Evolutionary conservation across 2,329 filamentous ascomycete species (phyloP).

Genomic region (Alternaria metachromatica): DNA sequence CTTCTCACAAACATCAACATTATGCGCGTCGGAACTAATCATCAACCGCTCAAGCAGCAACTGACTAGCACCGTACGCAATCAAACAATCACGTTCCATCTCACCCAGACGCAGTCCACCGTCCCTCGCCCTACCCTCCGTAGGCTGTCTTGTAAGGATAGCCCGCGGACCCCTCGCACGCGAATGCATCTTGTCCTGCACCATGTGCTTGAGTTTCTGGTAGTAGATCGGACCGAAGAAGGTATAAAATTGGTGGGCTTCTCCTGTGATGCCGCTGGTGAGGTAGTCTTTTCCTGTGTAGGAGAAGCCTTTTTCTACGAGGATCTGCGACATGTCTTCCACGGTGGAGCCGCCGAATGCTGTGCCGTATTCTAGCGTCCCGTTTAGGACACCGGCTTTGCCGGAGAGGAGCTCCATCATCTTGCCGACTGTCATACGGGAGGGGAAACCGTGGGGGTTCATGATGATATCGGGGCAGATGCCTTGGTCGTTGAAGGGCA

Average conservation of each 20-base stretch:
- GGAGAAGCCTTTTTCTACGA: conserved; percentile 88
- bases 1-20: conserved; percentile 90
- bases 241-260: conserved; percentile 91
- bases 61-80: conserved; percentile 94
- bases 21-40: conserved; percentile 88
- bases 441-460: conserved; percentile 99
- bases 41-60: conserved; percentile 91
- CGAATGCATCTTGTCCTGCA: conserved; percentile 99
- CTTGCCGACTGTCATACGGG: conserved; percentile 98
- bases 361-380: conserved; percentile 87
- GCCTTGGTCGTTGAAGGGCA: conserved; percentile 92
- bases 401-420: conserved; percentile 94
- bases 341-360: conserved; percentile 84
- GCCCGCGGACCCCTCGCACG: conserved; percentile 88
- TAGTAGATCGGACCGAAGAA: conserved; percentile 99
- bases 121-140: conserved; percentile 90
- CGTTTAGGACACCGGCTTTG: conserved; percentile 87
- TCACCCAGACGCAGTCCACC: conserved; percentile 93
- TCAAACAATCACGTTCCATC: conserved; percentile 98
- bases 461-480: conserved; percentile 99
- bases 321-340: conserved; percentile 84
- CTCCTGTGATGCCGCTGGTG: conserved; percentile 92
- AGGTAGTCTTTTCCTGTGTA: conserved; percentile 98
- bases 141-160: conserved; percentile 92
- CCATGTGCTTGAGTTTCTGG: conserved; percentile 99